These are phyloP conservation scores for Solanum dulcamara DNA, from an alignment of 257 asterid species.

Conservation along the genomic window DNA sequence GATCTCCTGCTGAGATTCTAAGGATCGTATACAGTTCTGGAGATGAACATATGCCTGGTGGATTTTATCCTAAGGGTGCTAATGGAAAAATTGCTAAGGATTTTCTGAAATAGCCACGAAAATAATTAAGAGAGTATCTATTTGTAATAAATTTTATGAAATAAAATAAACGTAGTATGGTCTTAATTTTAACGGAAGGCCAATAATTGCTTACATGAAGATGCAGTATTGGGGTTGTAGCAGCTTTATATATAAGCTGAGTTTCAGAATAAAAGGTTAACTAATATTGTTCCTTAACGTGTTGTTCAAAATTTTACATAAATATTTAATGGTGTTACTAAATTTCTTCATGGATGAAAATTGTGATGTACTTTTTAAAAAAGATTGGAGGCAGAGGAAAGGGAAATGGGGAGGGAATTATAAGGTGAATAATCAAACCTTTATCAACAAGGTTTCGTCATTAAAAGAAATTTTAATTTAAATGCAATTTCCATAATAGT, in stretches of 20 bases:
- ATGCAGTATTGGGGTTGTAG: neutral
- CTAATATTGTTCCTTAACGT: neutral
- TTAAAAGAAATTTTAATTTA: no score
- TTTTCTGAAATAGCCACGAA: neutral
- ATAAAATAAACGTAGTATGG: neutral
- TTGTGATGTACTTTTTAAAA: no score
- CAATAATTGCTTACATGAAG: neutral
- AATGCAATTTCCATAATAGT: neutral
- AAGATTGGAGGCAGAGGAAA: no score
- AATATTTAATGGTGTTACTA: neutral
- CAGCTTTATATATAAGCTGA: neutral
- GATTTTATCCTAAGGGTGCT: slow-evolving; percentile 32
- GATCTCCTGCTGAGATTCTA: slow-evolving; percentile 26
- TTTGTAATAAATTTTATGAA: neutral
- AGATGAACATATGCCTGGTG: slow-evolving; percentile 23
- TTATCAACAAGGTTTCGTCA: no score
- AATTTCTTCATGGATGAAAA: neutral
- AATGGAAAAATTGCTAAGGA: slow-evolving; percentile 33
- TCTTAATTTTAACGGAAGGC: neutral
- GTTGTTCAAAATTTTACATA: neutral
- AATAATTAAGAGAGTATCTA: neutral
- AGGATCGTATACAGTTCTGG: slow-evolving; percentile 23
- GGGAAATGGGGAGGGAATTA: no score
- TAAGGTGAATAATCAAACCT: no score
- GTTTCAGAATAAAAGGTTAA: neutral